These are phyloP conservation scores for Diutina ranongensis DNA, from an alignment of 1,139 yeast species.

Conservation along the genomic window DNA sequence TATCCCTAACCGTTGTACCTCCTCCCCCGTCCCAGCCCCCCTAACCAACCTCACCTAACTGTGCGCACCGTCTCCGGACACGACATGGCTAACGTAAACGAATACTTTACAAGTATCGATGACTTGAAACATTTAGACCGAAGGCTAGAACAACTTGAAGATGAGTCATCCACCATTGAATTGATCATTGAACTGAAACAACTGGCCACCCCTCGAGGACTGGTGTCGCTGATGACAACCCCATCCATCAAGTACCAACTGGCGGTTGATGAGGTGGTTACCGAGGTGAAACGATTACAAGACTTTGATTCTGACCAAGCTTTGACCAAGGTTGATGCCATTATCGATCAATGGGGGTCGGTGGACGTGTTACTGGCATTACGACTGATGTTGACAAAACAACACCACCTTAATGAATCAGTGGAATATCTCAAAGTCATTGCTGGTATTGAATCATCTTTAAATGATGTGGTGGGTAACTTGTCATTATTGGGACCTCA, in stretches of 20 bases:
- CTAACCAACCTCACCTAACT: too few species aligned
- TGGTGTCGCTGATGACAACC: not conserved
- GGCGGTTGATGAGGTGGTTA: slow-evolving; percentile 5
- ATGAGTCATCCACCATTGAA: not conserved
- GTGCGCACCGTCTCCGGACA: too few species aligned
- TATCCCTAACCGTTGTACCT: too few species aligned
- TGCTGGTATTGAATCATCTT: not conserved
- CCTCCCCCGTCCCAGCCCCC: too few species aligned
- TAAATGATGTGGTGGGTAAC: not conserved
- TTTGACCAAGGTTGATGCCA: not conserved
- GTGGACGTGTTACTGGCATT: not conserved
- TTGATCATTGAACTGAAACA: not conserved
- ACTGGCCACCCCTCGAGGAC: not conserved
- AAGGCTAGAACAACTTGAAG: not conserved
- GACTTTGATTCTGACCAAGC: not conserved
- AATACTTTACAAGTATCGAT: not conserved
- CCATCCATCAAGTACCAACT: not conserved
- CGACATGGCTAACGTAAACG: too few species aligned
- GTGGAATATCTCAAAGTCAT: not conserved
- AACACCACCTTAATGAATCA: not conserved
- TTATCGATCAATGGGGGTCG: not conserved
- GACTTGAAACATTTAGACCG: not conserved
- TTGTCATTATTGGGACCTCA: not conserved
- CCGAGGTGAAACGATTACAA: not conserved
- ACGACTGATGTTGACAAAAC: not conserved